Evolutionary conservation across 2,329 filamentous ascomycete species (phyloP).

Genomic region (Cladosporium halotolerans): DNA sequence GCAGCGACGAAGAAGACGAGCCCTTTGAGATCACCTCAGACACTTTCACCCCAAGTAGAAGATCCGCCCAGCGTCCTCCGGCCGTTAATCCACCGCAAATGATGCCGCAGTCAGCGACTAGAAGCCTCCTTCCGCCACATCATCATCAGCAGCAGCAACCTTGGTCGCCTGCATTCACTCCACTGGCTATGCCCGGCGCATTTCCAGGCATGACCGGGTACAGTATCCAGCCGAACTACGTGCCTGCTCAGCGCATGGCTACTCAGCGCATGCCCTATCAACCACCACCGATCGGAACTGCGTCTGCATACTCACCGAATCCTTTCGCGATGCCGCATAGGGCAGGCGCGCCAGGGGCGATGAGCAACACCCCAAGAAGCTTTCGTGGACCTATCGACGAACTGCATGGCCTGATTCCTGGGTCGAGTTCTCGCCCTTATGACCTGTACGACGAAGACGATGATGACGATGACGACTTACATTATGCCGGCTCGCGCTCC

Average conservation of each 20-base stretch:
- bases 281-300: neutral
- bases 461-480: constrained; percentile 23
- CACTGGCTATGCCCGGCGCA: constrained; percentile 21
- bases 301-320: too few species aligned
- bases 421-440: neutral
- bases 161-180: neutral
- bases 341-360: neutral
- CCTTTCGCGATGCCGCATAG: too few species aligned
- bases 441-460: constrained; percentile 8
- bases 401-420: constrained; percentile 18
- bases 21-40: constrained; percentile 21
- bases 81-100: neutral
- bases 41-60: constrained; percentile 20
- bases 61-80: neutral
- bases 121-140: neutral
- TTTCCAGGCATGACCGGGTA: constrained; percentile 13
- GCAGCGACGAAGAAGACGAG: constrained; percentile 27
- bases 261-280: neutral
- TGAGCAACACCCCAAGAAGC: neutral
- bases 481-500: constrained; percentile 16
- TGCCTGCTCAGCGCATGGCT: neutral
- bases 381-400: constrained; percentile 12
- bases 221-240: neutral
- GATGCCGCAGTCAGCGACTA: neutral
- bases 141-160: neutral